These are phyloP conservation scores for Helianthus annuus DNA, from an alignment of 129 eudicot species.

Conservation along the genomic window HanXRQr2.0-SUNRISE NC_035440.2:16964703-16965202, in stretches of 20 bases:
- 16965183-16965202: too few species aligned
- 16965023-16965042: neutral
- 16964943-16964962: neutral
- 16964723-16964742: neutral
- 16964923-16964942: conserved; percentile 74
- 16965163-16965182: too few species aligned
- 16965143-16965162: too few species aligned
- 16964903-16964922: conserved; percentile 72
- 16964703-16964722: neutral
- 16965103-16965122: too few species aligned
- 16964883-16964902: conserved; percentile 62
- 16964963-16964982: neutral
- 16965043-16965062: neutral
- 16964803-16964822: neutral
- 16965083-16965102: neutral
- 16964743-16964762: too few species aligned
- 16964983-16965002: neutral
- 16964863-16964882: conserved; percentile 81
- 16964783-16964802: neutral
- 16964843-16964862: conserved; percentile 73
- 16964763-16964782: too few species aligned
- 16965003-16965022: neutral
- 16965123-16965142: too few species aligned
- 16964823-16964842: conserved; percentile 60
- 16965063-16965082: neutral